Evolutionary conservation across 2,329 filamentous ascomycete species (phyloP), one percentile per base, ranked within the genome.

Genomic region (Daldinia sp.): DNA sequence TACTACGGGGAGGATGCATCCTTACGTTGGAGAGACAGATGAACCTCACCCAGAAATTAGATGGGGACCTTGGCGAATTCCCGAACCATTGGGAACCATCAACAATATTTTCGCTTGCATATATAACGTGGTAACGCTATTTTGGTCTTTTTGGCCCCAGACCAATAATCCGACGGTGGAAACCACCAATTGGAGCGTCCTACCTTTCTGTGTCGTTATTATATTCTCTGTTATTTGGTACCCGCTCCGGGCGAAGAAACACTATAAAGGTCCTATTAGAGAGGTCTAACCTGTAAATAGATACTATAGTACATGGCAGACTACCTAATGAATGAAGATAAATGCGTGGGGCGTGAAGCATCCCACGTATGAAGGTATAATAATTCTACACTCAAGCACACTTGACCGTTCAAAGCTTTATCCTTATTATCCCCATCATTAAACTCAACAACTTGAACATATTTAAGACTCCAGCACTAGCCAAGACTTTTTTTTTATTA

Each of bases 1-100:
- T 12, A 70, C 78, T 35, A 70, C 67, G 5, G 73, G 69, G 1
- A 78, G 75, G 46, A 78, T 81, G 30, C 67, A 37, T 4, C 71
- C 67, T 7, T 61, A 72, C 30, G 15, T n/a, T 7, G 9, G 42
- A 6, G 56, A 57, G 20, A 30, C 51, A 35, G 69, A 70, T 20
- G 26, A 46, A 2, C 41, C 61, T 2, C 39, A 51, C 0, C 48
- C 51, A 12, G 61, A 44, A 10, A 33, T 73, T 3, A 59, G 23
- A 7, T 89, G 87, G 87, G 87, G 87, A 0, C 86, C 86, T 0
- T 89, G 86, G 82, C 83, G 82, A 42, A 65, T 89, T 0, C 84
- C 84, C 0, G 86, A 86, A 4, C 72, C 80, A 0, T 72, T 86
- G 1, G 87, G 87, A 0, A 84, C 82, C 4, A 71, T 83, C 20